phyloP scores from a whole-genome alignment of 805 yeast species.

The Candida andamanensis region DNA sequence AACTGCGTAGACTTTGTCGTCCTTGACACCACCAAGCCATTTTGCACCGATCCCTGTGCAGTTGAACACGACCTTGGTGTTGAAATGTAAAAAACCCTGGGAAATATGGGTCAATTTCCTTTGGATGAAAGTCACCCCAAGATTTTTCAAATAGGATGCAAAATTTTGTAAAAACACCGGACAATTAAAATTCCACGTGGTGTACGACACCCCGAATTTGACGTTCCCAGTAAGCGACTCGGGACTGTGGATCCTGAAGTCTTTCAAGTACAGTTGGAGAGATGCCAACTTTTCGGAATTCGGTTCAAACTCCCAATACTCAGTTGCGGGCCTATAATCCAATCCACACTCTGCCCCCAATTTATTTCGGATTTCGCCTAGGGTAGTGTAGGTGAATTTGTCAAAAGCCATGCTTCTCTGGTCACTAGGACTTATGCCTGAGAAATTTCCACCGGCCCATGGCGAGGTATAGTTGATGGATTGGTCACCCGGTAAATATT shows the following conservation, averaged over 20 bases:
- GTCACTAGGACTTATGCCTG: constrained; percentile 54
- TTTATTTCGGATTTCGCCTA: constrained; percentile 30
- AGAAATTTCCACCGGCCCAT: constrained; percentile 52
- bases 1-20: constrained; percentile 47
- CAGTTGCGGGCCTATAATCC: too few species aligned
- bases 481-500: constrained; percentile 72
- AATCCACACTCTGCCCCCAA: constrained; percentile 39
- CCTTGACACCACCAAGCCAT: constrained; percentile 17
- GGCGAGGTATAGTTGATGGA: constrained; percentile 74
- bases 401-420: constrained; percentile 41
- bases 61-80: constrained; percentile 50
- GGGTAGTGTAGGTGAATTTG: constrained; percentile 49
- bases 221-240: constrained; percentile 46
- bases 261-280: too few species aligned
- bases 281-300: too few species aligned
- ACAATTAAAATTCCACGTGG: constrained; percentile 15
- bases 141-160: constrained; percentile 7
- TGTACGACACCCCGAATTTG: constrained; percentile 43
- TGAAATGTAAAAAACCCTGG: constrained; percentile 11
- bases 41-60: constrained; percentile 53
- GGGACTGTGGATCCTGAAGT: too few species aligned
- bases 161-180: constrained; percentile 14
- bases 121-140: constrained; percentile 11
- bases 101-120: constrained; percentile 11
- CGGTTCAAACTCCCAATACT: too few species aligned